These are phyloP conservation scores for Podospora comata DNA, from an alignment of 495 filamentous ascomycete species.

Conservation along the genomic window DNA sequence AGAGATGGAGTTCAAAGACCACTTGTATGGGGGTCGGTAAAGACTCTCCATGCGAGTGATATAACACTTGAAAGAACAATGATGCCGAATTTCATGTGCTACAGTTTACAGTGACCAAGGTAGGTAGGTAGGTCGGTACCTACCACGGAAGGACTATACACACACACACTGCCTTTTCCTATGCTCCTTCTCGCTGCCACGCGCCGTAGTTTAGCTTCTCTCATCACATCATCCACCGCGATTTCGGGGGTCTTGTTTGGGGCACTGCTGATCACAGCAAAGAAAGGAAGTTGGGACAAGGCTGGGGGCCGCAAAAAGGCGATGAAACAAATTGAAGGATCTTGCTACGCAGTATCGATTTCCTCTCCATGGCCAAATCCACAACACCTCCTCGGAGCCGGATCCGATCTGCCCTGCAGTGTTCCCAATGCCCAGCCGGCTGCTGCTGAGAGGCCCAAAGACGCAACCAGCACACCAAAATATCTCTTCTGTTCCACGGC, in stretches of 20 bases:
- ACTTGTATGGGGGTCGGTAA: too few relatives aligned
- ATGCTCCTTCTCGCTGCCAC: background rate
- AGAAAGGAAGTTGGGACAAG: background rate
- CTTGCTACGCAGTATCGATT: background rate
- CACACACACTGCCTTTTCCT: background rate
- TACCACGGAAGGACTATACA: background rate
- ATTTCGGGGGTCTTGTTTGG: background rate
- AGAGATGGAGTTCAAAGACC: too few relatives aligned
- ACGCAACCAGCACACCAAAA: background rate
- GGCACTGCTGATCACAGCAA: background rate
- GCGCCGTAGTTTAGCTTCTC: background rate
- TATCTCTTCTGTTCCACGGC: background rate
- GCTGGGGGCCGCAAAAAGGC: background rate
- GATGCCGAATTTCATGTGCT: too few relatives aligned
- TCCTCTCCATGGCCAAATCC: background rate
- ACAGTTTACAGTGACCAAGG: too few relatives aligned
- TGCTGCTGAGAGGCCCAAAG: background rate
- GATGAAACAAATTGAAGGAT: background rate
- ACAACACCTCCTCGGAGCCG: background rate
- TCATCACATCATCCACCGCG: background rate
- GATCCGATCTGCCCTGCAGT: background rate
- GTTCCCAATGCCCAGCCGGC: background rate
- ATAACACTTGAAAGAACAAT: too few relatives aligned
- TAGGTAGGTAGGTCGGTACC: too few relatives aligned
- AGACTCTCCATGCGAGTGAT: too few relatives aligned